A percentile compares a stretch with the other conserved stretches of the same genome.
phyloP scores from a whole-genome alignment of 78 protist species.

The Dictyostelium capitatum region DNA sequence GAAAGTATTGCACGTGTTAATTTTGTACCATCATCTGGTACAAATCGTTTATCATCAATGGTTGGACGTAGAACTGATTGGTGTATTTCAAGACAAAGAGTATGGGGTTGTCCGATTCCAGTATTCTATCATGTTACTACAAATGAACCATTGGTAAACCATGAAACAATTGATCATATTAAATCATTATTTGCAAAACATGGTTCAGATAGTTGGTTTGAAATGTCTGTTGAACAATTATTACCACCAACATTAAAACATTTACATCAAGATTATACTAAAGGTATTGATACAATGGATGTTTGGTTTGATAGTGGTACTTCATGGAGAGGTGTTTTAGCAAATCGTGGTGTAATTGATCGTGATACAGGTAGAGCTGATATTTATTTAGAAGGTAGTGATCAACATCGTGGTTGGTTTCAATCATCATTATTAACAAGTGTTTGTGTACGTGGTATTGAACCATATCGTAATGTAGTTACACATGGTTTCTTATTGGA shows the following conservation, averaged over 20 bases:
- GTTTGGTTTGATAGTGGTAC: constrained; percentile 98
- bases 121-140: constrained; percentile 84
- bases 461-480: constrained; percentile 89
- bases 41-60: constrained; percentile 79
- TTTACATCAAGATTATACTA: constrained; percentile 15
- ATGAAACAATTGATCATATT: constrained; percentile 83
- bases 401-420: constrained; percentile 99
- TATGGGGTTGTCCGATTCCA: constrained; percentile 98
- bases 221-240: constrained; percentile 57
- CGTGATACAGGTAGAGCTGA: constrained; percentile 81
- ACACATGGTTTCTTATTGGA: constrained; percentile 94
- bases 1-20: constrained; percentile 25
- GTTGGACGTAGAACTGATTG: constrained; percentile 88
- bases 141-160: constrained; percentile 33
- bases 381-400: constrained; percentile 91
- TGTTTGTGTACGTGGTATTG: constrained; percentile 54
- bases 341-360: constrained; percentile 33
- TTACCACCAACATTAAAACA: constrained; percentile 72
- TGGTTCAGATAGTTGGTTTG: constrained; percentile 94
- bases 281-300: constrained; percentile 96
- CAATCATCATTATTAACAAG: constrained; percentile 92
- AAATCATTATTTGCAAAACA: constrained; percentile 39
- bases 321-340: constrained; percentile 88
- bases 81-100: constrained; percentile 96
- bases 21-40: constrained; percentile 75